These are phyloP conservation scores for Cunninghamia lanceolata DNA, from an alignment of 75 land plant species.

Conservation along the genomic window DNA sequence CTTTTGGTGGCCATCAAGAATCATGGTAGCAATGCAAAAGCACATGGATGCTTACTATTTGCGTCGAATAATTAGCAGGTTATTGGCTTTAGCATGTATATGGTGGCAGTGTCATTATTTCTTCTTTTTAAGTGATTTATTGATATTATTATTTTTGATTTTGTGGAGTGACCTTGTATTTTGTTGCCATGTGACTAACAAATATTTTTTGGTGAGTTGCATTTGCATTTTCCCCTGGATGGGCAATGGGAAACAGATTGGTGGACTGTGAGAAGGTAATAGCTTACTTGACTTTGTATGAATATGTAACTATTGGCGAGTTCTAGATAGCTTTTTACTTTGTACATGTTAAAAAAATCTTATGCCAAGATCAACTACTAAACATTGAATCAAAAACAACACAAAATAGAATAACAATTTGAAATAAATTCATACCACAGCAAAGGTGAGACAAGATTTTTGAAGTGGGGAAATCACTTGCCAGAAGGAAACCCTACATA, in stretches of 20 bases:
- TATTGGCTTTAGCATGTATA: background rate
- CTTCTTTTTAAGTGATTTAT: background rate
- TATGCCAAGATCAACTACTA: no score
- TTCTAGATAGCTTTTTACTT: background rate
- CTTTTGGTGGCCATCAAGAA: constrained; percentile 88
- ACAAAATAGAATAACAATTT: no score
- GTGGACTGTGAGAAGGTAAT: constrained; percentile 58
- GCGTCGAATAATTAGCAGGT: constrained; percentile 84
- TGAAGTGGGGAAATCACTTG: no score
- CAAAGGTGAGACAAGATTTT: no score
- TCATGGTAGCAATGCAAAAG: constrained; percentile 48
- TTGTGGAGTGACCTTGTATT: background rate
- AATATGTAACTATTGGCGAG: background rate
- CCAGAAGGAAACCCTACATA: no score
- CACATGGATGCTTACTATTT: constrained; percentile 97
- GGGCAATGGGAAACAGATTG: constrained; percentile 34
- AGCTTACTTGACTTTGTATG: background rate
- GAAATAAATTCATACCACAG: no score
- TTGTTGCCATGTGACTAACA: background rate
- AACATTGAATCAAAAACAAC: no score
- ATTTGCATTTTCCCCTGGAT: background rate
- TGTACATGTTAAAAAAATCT: background rate
- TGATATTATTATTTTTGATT: background rate
- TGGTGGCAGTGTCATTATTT: background rate
- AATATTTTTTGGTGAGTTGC: background rate